phyloP scores from a whole-genome alignment of 345 rosid genomes.

The Euphorbia tirucalli region DNA sequence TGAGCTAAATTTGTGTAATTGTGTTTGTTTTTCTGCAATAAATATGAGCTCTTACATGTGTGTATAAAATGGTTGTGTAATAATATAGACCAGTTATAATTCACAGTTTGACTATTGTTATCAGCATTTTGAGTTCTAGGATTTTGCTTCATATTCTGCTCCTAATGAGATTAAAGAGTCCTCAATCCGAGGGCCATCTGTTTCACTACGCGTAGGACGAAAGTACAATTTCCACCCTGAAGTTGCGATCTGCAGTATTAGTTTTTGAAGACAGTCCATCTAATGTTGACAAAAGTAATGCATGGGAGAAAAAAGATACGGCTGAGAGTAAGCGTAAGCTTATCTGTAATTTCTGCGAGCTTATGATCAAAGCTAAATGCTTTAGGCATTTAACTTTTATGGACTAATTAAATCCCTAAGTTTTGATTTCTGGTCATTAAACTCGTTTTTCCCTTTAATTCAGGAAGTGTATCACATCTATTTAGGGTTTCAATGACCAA shows the following conservation, averaged over 20 bases:
- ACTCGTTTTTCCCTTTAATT: neutral
- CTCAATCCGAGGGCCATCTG: no score
- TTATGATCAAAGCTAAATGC: neutral
- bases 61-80: neutral
- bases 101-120: neutral
- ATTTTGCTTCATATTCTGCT: no score
- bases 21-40: neutral
- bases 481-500: neutral
- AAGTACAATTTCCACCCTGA: no score
- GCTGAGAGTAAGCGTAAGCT: neutral
- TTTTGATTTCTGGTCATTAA: neutral
- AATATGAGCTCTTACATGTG: neutral
- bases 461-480: neutral
- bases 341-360: neutral
- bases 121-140: no score
- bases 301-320: neutral
- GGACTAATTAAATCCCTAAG: neutral
- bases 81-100: neutral
- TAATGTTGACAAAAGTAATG: no score
- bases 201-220: no score
- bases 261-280: no score
- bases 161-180: no score
- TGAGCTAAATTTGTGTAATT: conserved; percentile 24
- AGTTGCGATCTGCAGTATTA: no score
- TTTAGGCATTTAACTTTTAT: neutral